Conservation (phyloP, 1,139 yeast genomes). For the Chernovozyma aurita region DNA sequence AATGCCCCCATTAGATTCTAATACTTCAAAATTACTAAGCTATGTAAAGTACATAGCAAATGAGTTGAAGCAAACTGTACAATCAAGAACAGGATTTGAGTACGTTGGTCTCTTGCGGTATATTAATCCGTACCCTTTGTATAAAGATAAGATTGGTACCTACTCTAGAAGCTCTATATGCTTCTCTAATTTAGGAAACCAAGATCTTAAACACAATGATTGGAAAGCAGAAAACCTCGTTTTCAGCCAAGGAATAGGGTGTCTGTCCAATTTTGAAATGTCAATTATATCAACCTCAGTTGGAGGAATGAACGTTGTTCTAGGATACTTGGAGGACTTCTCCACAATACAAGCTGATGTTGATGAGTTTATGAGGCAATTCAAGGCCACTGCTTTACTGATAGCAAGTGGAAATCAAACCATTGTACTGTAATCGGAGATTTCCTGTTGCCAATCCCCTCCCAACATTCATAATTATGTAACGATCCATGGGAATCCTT, state of each 20-base stretch:
- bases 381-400: slow-evolving; percentile 1
- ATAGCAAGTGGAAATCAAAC: too few relatives aligned
- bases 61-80: slow-evolving; percentile 9
- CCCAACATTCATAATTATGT: too few relatives aligned
- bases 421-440: too few relatives aligned
- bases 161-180: slow-evolving; percentile 16
- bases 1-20: not conserved
- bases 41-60: slow-evolving; percentile 9
- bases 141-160: slow-evolving; percentile 10
- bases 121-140: slow-evolving; percentile 12
- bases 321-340: slow-evolving; percentile 15
- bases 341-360: slow-evolving; percentile 4
- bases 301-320: slow-evolving; percentile 20
- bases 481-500: too few relatives aligned
- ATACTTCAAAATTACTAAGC: not conserved
- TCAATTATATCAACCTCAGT: slow-evolving; percentile 16
- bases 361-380: slow-evolving; percentile 2
- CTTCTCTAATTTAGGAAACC: slow-evolving; percentile 25
- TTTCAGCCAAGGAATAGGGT: slow-evolving; percentile 25
- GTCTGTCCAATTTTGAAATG: slow-evolving; percentile 16
- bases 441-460: too few relatives aligned
- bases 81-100: slow-evolving; percentile 14
- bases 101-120: slow-evolving; percentile 16
- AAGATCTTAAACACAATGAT: slow-evolving; percentile 8
- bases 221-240: slow-evolving; percentile 18